phyloP scores from a whole-genome alignment of 768 basidiomycete genomes.

The Mrakia blollopis region DNA sequence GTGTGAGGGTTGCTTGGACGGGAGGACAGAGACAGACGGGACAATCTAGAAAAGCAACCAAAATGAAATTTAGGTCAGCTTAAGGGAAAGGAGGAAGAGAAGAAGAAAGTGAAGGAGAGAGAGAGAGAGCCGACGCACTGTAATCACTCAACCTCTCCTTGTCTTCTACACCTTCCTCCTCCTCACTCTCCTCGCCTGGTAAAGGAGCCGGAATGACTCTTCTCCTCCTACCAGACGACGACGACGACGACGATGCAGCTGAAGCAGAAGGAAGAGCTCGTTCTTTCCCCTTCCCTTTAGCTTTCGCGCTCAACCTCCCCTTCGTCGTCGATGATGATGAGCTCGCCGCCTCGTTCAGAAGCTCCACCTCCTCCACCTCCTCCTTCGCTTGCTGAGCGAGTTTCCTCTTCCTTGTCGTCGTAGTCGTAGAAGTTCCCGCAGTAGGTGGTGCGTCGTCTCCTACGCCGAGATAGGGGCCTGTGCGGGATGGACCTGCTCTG shows the following conservation, averaged over 20 bases:
- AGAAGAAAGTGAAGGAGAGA: background rate
- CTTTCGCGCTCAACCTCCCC: no score
- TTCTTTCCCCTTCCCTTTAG: background rate
- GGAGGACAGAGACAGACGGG: slow-evolving; percentile 9
- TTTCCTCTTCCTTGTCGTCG: background rate
- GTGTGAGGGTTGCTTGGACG: slow-evolving; percentile 3
- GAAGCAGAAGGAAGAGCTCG: background rate
- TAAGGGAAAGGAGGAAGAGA: background rate
- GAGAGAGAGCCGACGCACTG: background rate
- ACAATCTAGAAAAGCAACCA: background rate
- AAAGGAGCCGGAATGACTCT: slow-evolving; percentile 1
- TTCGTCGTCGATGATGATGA: no score
- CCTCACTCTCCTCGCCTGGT: slow-evolving; percentile 4
- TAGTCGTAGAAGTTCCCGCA: background rate
- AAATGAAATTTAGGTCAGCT: background rate
- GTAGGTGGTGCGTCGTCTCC: background rate
- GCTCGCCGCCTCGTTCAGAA: no score
- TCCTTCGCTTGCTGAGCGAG: background rate
- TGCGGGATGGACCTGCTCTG: background rate
- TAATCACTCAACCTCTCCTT: slow-evolving; percentile 7
- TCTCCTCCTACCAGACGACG: background rate
- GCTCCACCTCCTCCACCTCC: background rate
- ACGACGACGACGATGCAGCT: no score
- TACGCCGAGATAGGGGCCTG: background rate
- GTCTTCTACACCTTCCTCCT: background rate